Evolutionary conservation across 2,329 filamentous ascomycete genomes (phyloP).

Genomic region (Ascosphaera acerosa): DNA sequence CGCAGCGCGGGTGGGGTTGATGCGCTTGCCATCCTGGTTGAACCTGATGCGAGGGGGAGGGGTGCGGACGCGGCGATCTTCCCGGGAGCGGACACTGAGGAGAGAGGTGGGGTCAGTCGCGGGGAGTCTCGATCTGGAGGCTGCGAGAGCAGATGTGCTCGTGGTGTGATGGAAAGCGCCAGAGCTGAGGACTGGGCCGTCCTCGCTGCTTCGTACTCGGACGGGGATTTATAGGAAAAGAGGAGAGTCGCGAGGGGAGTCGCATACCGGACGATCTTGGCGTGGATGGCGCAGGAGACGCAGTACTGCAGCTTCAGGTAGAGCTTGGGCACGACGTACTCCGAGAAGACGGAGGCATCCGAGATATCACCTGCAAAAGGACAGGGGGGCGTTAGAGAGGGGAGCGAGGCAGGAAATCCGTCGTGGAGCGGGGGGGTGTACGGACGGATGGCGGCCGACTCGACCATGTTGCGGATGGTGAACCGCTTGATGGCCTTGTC

Average conservation of each 20-base stretch:
- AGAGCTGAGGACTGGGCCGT: no score
- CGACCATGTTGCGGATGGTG: slow-evolving; percentile 99
- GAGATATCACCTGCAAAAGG: slow-evolving; percentile 77
- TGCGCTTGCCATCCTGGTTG: slow-evolving; percentile 99
- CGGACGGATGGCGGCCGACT: slow-evolving; percentile 98
- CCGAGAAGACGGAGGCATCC: slow-evolving; percentile 94
- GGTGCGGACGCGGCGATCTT: slow-evolving; percentile 94
- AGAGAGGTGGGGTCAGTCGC: slow-evolving; percentile 4
- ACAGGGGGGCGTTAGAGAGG: slow-evolving; percentile 4
- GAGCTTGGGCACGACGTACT: slow-evolving; percentile 99
- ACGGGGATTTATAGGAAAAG: no score
- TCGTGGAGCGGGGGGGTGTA: slow-evolving; percentile 17
- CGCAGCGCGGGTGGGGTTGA: slow-evolving; percentile 58
- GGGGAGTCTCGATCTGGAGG: no score
- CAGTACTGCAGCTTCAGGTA: slow-evolving; percentile 99
- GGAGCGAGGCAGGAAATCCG: slow-evolving; percentile 1
- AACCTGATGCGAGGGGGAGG: slow-evolving; percentile 92
- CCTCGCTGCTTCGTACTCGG: no score
- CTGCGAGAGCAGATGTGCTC: no score
- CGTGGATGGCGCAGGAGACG: slow-evolving; percentile 98
- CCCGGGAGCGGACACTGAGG: slow-evolving; percentile 77
- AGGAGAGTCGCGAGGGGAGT: slow-evolving; percentile 6
- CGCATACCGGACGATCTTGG: slow-evolving; percentile 99
- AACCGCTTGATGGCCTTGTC: slow-evolving; percentile 99
- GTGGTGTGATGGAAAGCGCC: no score